phyloP scores from a whole-genome alignment of 1,139 yeast genomes.

The Nakaseomyces delphensis region DNA sequence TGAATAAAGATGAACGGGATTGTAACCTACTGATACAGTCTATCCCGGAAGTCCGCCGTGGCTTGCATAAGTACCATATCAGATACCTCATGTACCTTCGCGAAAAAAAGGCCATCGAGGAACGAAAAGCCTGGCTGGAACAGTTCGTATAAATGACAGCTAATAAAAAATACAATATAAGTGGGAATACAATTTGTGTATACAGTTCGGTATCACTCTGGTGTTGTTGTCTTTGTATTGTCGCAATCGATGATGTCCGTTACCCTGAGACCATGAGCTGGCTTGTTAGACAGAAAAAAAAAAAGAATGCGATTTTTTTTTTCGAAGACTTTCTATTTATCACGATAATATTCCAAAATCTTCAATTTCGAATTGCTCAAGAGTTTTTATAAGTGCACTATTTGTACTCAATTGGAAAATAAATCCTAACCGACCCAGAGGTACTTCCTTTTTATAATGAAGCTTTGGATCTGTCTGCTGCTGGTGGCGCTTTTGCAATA shows the following conservation, averaged over 20 bases:
- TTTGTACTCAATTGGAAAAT: too few species aligned
- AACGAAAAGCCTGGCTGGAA: background rate
- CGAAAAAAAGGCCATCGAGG: background rate
- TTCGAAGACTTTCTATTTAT: background rate
- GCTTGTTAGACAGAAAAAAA: background rate
- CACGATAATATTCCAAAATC: too few species aligned
- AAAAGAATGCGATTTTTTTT: too few species aligned
- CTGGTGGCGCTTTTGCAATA: constrained; percentile 2
- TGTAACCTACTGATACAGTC: background rate
- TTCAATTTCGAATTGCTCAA: too few species aligned
- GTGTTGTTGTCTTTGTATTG: too few species aligned
- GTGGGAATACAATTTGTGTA: too few species aligned
- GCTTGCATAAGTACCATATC: background rate
- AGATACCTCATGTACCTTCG: constrained; percentile 1
- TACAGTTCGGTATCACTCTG: too few species aligned
- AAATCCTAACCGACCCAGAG: too few species aligned
- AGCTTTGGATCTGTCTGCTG: constrained; percentile 5
- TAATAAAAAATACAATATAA: background rate
- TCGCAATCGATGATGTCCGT: too few species aligned
- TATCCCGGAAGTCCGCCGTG: background rate
- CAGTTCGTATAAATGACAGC: background rate
- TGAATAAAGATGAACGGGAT: background rate
- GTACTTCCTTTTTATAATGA: too few species aligned
- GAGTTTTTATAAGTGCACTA: too few species aligned
- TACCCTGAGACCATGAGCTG: too few species aligned